Conservation (phyloP, 2,329 filamentous ascomycete species). For the Geosmithia flava region DNA sequence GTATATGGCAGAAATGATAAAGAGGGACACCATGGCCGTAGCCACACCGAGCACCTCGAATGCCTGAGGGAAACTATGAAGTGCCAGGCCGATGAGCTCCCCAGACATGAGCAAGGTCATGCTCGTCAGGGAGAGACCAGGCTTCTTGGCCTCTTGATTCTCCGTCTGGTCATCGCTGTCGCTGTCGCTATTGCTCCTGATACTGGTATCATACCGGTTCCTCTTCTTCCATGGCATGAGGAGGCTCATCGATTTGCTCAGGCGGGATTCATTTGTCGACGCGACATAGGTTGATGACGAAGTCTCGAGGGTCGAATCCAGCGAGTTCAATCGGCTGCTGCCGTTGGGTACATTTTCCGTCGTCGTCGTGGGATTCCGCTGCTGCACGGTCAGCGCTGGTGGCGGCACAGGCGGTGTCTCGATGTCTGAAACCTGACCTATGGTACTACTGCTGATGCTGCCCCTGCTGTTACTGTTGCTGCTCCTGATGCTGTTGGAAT, state of each 20-base stretch:
- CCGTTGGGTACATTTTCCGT: no score
- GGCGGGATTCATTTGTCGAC: neutral
- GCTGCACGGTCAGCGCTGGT: no score
- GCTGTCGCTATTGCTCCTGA: neutral
- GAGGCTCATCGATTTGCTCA: no score
- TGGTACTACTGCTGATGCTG: no score
- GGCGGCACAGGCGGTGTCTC: no score
- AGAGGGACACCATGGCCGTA: neutral
- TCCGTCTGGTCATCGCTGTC: neutral
- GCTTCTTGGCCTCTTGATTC: neutral
- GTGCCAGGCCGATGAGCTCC: neutral
- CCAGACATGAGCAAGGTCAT: neutral
- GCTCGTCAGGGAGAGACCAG: neutral
- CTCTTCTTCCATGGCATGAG: neutral
- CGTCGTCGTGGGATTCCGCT: no score
- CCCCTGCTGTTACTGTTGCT: neutral
- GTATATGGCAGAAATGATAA: neutral
- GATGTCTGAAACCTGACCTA: no score
- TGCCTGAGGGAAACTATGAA: neutral
- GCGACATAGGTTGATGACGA: no score
- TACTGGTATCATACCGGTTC: neutral
- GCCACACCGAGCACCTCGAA: constrained; percentile 1
- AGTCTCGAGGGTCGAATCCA: neutral
- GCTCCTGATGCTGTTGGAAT: neutral
- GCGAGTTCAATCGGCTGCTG: no score